Base-by-base conservation (phyloP, 1,284 basidiomycete genomes). In the Boletus sp. region DNA sequence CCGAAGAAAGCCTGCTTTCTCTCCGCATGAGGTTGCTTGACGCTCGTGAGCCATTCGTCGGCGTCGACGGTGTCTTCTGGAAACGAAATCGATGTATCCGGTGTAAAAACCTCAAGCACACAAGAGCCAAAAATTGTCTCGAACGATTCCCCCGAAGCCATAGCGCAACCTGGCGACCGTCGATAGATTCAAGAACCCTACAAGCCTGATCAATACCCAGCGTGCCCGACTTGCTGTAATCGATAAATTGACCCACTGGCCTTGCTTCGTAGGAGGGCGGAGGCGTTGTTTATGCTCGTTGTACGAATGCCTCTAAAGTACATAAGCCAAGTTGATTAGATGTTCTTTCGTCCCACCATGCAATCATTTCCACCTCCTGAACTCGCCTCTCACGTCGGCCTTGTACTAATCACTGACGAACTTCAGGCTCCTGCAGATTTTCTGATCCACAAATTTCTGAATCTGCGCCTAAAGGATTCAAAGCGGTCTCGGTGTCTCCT, bases 1-100 rank as follows among this genome's bases (percentile, higher is more conserved):
- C 88, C 88, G 54, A 90, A 89, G 71, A 89, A 91, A 3, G 81
- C 81, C 52, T 79, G 75, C 46, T 72, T 77, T 60, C 81, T 71
- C 49, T 80, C 77, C 12, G 67, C 62, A 4, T 56, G 56, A 14
- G 58, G 66, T 16, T 62, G 66, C 42, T 61, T 67, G 29, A 78
- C 62, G 17, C 64, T 67, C 2, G 67, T 58, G 41, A 88, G 69
- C 86, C 88, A 90, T 48, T 73, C 72, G 32, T 77, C 74, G 2
- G 72, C 14, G 30, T 32, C 59, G 29, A 66, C 55, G 16, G 66
- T 64, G 41, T 66, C 61, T 14, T 78, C 70, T 2, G 84, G 84
- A 57, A 82, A 78, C 34, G 77, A 73, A 34, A 87, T 63, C 5
- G 77, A 75, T 8, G 80, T 78, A 51, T 83, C 77, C 5, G 89